Percentiles rank a stretch among this genome's conserved stretches.
phyloP scores from a whole-genome alignment of 164 flowering plant genomes.

The Magnolia sinica region DNA sequence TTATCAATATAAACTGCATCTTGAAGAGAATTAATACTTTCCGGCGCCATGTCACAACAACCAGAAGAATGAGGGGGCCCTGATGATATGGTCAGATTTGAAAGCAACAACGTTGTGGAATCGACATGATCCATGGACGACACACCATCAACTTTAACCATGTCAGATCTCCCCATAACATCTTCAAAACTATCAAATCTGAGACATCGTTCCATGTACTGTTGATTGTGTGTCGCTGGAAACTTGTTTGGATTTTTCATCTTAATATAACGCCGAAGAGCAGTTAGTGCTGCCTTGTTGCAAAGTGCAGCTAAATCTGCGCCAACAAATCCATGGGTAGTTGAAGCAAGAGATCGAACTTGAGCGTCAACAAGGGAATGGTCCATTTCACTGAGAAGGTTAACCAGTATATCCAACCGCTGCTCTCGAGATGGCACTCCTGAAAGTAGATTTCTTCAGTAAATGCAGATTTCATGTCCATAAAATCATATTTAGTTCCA shows the following conservation, averaged over 20 bases:
- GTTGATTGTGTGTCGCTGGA: constrained; percentile 1
- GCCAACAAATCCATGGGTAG: constrained; percentile 95
- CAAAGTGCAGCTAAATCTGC: constrained; percentile 90
- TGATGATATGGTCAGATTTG: constrained; percentile 23
- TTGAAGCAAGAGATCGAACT: constrained; percentile 56
- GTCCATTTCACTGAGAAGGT: constrained; percentile 54
- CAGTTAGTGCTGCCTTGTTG: constrained; percentile 69
- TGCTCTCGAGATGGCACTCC: constrained; percentile 91
- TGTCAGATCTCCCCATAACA: not conserved
- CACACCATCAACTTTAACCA: not conserved
- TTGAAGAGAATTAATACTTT: constrained; percentile 6
- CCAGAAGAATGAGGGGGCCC: constrained; percentile 13
- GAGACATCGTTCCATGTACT: constrained; percentile 12
- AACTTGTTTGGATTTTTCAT: constrained; percentile 13
- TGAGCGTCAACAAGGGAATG: constrained; percentile 60
- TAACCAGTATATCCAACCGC: constrained; percentile 62
- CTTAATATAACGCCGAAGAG: constrained; percentile 55
- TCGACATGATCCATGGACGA: constrained; percentile 22
- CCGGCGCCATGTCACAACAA: constrained; percentile 4
- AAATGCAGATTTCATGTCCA: not conserved
- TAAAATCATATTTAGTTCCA: not conserved
- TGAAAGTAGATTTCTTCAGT: constrained; percentile 29
- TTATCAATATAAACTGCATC: constrained; percentile 2
- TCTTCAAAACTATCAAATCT: not conserved
- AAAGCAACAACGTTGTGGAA: constrained; percentile 26